Percentiles rank a stretch among this genome's conserved stretches.
Evolutionary conservation across 2,329 filamentous ascomycete genomes (phyloP).

Genomic region (Arachnomyces sp.): DNA sequence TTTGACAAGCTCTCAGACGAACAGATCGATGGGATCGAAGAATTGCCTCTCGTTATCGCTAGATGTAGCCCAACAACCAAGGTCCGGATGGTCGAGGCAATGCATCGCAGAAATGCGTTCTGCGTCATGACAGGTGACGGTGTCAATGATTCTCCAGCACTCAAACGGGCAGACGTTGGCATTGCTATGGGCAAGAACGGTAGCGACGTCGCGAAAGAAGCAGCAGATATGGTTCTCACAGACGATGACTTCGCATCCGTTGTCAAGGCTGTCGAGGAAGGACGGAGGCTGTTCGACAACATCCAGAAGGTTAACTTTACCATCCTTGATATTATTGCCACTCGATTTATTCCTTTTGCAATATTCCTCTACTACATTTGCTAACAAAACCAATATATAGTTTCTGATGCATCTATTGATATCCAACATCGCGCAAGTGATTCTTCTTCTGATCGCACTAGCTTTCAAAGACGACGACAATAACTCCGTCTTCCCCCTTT

Average conservation of each 20-base stretch:
- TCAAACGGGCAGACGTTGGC: conserved; percentile 69
- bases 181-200: conserved; percentile 72
- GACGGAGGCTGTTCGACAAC: conserved; percentile 71
- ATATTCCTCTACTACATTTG: neutral
- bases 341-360: too few relatives aligned
- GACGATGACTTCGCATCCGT: conserved; percentile 79
- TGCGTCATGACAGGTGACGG: conserved; percentile 77
- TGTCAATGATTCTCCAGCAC: conserved; percentile 69
- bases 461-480: conserved; percentile 65
- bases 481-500: conserved; percentile 75
- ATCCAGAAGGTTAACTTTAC: conserved; percentile 50
- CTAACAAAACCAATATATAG: conserved; percentile 26
- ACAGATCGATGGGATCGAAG: conserved; percentile 54
- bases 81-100: conserved; percentile 66
- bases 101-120: conserved; percentile 49
- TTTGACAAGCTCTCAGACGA: conserved; percentile 66
- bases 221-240: conserved; percentile 40
- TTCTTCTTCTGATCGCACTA: conserved; percentile 70
- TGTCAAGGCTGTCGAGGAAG: conserved; percentile 71
- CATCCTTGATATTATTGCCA: too few relatives aligned
- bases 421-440: conserved; percentile 77
- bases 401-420: conserved; percentile 73
- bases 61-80: conserved; percentile 52
- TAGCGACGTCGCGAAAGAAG: conserved; percentile 71
- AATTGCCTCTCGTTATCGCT: conserved; percentile 45